Evolutionary conservation across 2,329 filamentous ascomycete species (phyloP).

Genomic region (Sporothrix curviconia): DNA sequence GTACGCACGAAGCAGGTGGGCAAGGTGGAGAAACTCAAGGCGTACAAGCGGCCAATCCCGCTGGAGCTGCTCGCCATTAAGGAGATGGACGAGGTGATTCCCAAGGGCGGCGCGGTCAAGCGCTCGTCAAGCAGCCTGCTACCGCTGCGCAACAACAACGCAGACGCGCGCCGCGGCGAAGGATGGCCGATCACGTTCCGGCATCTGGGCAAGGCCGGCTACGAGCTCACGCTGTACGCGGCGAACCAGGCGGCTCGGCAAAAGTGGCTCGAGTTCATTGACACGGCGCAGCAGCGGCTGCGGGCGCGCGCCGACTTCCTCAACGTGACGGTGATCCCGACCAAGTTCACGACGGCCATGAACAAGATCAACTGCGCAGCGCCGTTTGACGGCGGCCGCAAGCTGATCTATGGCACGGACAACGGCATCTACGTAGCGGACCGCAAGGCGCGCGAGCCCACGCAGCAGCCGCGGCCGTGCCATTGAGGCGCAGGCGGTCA

Average conservation of each 20-base stretch:
- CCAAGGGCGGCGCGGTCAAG: constrained; percentile 71
- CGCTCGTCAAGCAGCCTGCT: constrained; percentile 76
- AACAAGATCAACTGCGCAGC: constrained; percentile 94
- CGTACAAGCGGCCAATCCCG: constrained; percentile 88
- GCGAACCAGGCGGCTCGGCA: constrained; percentile 78
- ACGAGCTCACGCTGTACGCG: constrained; percentile 84
- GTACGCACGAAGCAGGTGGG: constrained; percentile 87
- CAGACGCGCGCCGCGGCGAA: constrained; percentile 57
- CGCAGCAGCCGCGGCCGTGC: constrained; percentile 72
- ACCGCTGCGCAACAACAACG: constrained; percentile 40
- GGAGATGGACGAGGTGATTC: constrained; percentile 95
- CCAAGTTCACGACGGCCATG: constrained; percentile 52
- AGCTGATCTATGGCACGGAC: constrained; percentile 91
- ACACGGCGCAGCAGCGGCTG: constrained; percentile 79
- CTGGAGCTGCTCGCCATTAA: constrained; percentile 87
- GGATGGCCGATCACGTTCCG: constrained; percentile 94
- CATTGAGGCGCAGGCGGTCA: constrained; percentile 79
- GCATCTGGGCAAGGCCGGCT: constrained; percentile 91
- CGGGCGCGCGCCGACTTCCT: constrained; percentile 88
- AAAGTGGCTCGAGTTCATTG: constrained; percentile 96
- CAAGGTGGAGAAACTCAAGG: constrained; percentile 89
- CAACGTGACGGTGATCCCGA: constrained; percentile 59
- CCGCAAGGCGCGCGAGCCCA: constrained; percentile 77
- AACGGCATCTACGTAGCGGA: constrained; percentile 89
- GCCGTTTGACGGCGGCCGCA: constrained; percentile 89